Evolutionary conservation across 805 yeast species (phyloP).

Genomic region (Ogataea trehaloabstinens): DNA sequence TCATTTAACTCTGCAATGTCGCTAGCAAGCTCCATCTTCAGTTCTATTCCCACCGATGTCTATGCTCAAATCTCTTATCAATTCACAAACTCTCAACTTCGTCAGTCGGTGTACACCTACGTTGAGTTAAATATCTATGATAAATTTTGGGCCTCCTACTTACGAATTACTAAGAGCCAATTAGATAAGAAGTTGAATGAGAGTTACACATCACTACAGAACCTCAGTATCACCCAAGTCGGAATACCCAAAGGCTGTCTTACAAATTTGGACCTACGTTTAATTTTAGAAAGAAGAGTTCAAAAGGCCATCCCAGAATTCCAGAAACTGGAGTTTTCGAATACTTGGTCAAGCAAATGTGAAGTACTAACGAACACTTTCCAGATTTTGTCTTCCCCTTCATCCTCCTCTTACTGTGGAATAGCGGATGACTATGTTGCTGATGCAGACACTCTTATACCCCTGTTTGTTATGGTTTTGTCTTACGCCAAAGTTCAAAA

Average conservation of each 20-base stretch:
- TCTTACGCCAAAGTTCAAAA: constrained; percentile 57
- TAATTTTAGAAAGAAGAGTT: constrained; percentile 42
- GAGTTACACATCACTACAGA: constrained; percentile 35
- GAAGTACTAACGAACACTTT: constrained; percentile 51
- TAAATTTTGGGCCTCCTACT: constrained; percentile 56
- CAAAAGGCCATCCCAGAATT: constrained; percentile 52
- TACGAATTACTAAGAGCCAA: constrained; percentile 5
- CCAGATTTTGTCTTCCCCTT: constrained; percentile 40
- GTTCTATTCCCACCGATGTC: constrained; percentile 29
- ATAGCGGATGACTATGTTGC: constrained; percentile 33
- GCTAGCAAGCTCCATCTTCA: constrained; percentile 33
- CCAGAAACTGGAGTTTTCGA: constrained; percentile 43
- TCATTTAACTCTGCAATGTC: constrained; percentile 29
- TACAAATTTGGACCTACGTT: constrained; percentile 13
- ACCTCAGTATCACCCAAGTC: constrained; percentile 49
- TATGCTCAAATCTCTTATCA: constrained; percentile 25
- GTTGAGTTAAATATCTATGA: constrained; percentile 69
- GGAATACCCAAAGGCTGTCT: constrained; percentile 37
- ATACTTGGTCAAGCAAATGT: constrained; percentile 48
- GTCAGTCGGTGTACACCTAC: constrained; percentile 59
- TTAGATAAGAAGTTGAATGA: constrained; percentile 21
- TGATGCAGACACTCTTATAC: constrained; percentile 81
- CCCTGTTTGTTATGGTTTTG: constrained; percentile 69
- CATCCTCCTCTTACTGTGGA: not conserved
- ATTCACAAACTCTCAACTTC: constrained; percentile 37